Conservation (phyloP, 1,139 yeast species). For the Magnusiomyces magnusii region DNA sequence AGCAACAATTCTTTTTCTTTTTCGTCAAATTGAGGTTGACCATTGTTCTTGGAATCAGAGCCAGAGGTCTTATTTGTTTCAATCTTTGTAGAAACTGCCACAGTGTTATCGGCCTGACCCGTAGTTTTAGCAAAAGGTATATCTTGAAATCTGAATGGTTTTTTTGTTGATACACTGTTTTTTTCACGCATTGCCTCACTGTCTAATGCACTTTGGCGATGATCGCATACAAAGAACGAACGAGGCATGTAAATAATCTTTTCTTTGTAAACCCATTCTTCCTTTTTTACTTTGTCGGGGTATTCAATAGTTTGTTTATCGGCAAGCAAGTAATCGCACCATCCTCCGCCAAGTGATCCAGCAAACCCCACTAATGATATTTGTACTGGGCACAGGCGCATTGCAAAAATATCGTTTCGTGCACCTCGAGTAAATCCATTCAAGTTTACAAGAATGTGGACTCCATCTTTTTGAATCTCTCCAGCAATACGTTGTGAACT, state of each 20-base stretch:
- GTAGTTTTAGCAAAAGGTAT: neutral
- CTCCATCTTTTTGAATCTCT: slow-evolving; percentile 28
- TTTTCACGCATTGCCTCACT: slow-evolving; percentile 12
- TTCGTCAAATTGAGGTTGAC: too few species aligned
- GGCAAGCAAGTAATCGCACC: slow-evolving; percentile 32
- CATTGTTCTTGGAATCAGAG: neutral
- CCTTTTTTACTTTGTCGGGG: slow-evolving; percentile 8
- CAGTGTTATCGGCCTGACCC: neutral
- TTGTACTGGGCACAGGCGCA: slow-evolving; percentile 32
- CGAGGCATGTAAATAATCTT: slow-evolving; percentile 31
- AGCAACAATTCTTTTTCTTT: slow-evolving; percentile 2
- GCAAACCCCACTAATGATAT: slow-evolving; percentile 34
- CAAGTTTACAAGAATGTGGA: slow-evolving; percentile 31
- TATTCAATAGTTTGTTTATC: slow-evolving; percentile 20
- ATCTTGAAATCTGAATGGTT: slow-evolving; percentile 1
- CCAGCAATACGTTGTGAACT: slow-evolving; percentile 26
- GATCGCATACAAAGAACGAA: slow-evolving; percentile 33
- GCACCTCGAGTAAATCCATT: slow-evolving; percentile 35
- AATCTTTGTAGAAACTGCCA: neutral
- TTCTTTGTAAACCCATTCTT: slow-evolving; percentile 24
- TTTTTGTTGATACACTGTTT: neutral
- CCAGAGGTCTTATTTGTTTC: neutral
- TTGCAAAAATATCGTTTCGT: slow-evolving; percentile 32
- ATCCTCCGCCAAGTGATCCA: slow-evolving; percentile 32
- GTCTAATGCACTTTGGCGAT: slow-evolving; percentile 31